phyloP scores from a whole-genome alignment of 1,139 yeast species.

The Pichia sp. region DNA sequence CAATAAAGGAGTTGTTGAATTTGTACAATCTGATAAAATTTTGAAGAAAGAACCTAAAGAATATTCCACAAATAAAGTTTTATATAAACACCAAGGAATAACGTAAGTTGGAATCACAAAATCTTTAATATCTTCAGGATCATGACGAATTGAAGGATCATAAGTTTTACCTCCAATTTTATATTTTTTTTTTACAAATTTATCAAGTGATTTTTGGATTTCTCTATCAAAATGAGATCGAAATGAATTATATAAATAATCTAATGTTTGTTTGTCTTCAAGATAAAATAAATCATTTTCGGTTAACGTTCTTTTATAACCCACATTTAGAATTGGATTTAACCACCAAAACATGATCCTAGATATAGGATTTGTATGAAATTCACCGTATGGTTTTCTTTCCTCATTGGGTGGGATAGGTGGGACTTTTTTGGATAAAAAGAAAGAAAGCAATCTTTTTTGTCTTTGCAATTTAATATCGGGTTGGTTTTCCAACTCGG shows the following conservation, averaged over 20 bases:
- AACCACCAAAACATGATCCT: slow-evolving; percentile 42
- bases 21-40: slow-evolving; percentile 32
- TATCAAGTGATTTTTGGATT: slow-evolving; percentile 7
- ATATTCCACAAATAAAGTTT: slow-evolving; percentile 34
- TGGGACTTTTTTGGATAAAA: slow-evolving; percentile 40
- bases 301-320: slow-evolving; percentile 45
- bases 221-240: slow-evolving; percentile 24
- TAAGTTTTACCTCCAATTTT: slow-evolving; percentile 12
- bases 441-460: slow-evolving; percentile 35
- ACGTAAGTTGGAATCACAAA: slow-evolving; percentile 14
- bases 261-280: slow-evolving; percentile 36
- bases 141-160: slow-evolving; percentile 4
- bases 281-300: slow-evolving; percentile 41
- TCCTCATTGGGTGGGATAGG: slow-evolving; percentile 48
- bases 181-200: slow-evolving; percentile 8
- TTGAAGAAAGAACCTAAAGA: slow-evolving; percentile 25
- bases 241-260: slow-evolving; percentile 34
- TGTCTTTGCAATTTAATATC: slow-evolving; percentile 22
- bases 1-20: slow-evolving; percentile 38
- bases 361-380: slow-evolving; percentile 35
- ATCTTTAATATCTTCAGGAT: slow-evolving; percentile 13
- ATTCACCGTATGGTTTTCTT: slow-evolving; percentile 35
- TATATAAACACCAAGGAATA: slow-evolving; percentile 27
- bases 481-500: slow-evolving; percentile 5
- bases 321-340: slow-evolving; percentile 43